Percentiles rank a stretch among this genome's conserved stretches.
Conservation (phyloP, 257 asterid genomes). For the Rubia yunnanensis region DNA sequence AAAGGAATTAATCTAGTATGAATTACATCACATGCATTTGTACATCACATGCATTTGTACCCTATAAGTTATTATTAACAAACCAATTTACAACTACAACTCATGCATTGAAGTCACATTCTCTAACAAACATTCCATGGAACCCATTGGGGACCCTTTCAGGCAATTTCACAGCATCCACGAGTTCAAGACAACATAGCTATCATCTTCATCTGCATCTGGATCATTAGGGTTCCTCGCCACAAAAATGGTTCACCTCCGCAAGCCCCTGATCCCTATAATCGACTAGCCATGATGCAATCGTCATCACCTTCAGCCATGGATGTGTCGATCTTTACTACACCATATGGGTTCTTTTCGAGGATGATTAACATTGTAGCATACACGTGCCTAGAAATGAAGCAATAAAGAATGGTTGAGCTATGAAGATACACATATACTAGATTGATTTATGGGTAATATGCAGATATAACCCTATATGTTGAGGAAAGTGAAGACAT, state of each 20-base stretch:
- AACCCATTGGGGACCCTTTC: constrained; percentile 74
- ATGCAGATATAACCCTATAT: too few species aligned
- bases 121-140: constrained; percentile 60
- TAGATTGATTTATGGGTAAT: too few species aligned
- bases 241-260: constrained; percentile 42
- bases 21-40: too few species aligned
- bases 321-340: constrained; percentile 32
- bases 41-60: too few species aligned
- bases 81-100: too few species aligned
- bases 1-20: too few species aligned
- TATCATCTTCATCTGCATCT: constrained; percentile 58
- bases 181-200: constrained; percentile 51
- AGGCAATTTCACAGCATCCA: constrained; percentile 59
- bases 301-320: constrained; percentile 22
- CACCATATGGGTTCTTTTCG: constrained; percentile 28
- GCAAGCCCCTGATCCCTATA: constrained; percentile 21
- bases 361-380: constrained; percentile 28
- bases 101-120: constrained; percentile 38
- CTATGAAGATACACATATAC: too few species aligned
- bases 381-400: constrained; percentile 21
- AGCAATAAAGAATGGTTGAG: too few species aligned
- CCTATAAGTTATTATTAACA: too few species aligned
- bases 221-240: constrained; percentile 27
- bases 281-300: constrained; percentile 28
- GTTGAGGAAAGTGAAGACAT: too few species aligned